Evolutionary conservation across 495 filamentous ascomycete species (phyloP).

Genomic region (Cudoniella acicularis): DNA sequence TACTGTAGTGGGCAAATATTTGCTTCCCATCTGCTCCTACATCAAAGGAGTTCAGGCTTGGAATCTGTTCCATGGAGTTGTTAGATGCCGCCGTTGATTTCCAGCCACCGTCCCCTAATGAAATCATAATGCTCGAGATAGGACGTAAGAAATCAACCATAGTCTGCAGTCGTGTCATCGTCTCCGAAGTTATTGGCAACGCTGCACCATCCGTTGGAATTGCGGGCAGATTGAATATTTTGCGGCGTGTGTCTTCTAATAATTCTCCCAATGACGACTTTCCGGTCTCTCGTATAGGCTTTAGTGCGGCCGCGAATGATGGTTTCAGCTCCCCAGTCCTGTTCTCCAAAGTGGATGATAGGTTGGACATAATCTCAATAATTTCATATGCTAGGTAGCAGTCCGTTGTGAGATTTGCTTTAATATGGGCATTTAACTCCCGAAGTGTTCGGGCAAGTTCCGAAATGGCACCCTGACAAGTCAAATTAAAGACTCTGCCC

Average conservation of each 20-base stretch:
- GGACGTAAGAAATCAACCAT: conserved; percentile 87
- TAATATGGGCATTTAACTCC: conserved; percentile 87
- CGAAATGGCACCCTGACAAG: conserved; percentile 68
- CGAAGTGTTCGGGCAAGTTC: conserved; percentile 83
- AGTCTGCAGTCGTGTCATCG: conserved; percentile 80
- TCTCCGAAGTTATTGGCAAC: conserved; percentile 73
- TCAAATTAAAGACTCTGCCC: conserved; percentile 69
- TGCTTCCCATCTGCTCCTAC: conserved; percentile 85
- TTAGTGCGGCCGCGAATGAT: conserved; percentile 76
- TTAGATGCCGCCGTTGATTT: conserved; percentile 44
- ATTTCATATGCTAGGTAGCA: conserved; percentile 97
- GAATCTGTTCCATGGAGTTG: conserved; percentile 58
- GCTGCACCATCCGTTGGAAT: conserved; percentile 77
- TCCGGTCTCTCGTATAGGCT: conserved; percentile 86
- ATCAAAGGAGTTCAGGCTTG: conserved; percentile 73
- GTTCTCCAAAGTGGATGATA: conserved; percentile 74
- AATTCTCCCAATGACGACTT: conserved; percentile 81
- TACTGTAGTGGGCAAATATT: conserved; percentile 43
- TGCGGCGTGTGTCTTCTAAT: conserved; percentile 79
- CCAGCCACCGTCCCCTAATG: conserved; percentile 93
- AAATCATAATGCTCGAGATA: conserved; percentile 83
- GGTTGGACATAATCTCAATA: conserved; percentile 79
- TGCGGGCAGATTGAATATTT: conserved; percentile 53
- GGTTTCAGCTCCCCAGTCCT: conserved; percentile 84
- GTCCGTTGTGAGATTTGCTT: conserved; percentile 80